A percentile compares a stretch with the other conserved stretches of the same genome.
phyloP scores from a whole-genome alignment of 2,329 filamentous ascomycete genomes.

The Fusarium sp. region DNA sequence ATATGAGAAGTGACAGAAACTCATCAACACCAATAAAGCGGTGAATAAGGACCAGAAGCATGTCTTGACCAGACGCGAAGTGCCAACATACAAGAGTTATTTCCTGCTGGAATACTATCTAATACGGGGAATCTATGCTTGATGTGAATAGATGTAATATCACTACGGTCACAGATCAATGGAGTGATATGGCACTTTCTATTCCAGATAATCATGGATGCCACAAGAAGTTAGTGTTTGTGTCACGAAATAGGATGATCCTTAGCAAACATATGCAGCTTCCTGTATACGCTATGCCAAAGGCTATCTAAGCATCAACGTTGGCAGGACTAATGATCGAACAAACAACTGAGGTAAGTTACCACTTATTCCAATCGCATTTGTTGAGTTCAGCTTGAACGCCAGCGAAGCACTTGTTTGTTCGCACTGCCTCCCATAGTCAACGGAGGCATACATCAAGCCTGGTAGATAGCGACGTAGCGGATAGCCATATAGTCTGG shows the following conservation, averaged over 20 bases:
- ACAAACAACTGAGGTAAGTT: not conserved
- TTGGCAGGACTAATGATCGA: accelerated
- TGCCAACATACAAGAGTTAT: too few relatives aligned
- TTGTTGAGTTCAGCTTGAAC: not conserved
- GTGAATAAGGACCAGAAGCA: not conserved
- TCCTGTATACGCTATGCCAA: not conserved
- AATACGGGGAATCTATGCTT: not conserved
- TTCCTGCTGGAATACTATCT: not conserved
- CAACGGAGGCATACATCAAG: accelerated
- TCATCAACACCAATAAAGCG: not conserved
- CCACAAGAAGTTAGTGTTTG: not conserved
- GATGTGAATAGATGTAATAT: too few relatives aligned
- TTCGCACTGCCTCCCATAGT: not conserved
- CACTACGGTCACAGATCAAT: accelerated
- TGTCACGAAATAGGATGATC: not conserved
- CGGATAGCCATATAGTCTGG: too few relatives aligned
- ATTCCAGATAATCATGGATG: not conserved
- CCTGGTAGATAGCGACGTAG: too few relatives aligned
- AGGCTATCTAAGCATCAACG: accelerated
- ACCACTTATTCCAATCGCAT: accelerated
- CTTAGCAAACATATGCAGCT: not conserved
- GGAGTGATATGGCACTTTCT: accelerated
- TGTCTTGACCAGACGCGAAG: not conserved
- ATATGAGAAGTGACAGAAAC: constrained; percentile 2
- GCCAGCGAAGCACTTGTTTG: not conserved